Evolutionary conservation across 2,329 filamentous ascomycete species (phyloP), one percentile per base, ranked within the genome.

Genomic region (Rugonectria rugulosa): DNA sequence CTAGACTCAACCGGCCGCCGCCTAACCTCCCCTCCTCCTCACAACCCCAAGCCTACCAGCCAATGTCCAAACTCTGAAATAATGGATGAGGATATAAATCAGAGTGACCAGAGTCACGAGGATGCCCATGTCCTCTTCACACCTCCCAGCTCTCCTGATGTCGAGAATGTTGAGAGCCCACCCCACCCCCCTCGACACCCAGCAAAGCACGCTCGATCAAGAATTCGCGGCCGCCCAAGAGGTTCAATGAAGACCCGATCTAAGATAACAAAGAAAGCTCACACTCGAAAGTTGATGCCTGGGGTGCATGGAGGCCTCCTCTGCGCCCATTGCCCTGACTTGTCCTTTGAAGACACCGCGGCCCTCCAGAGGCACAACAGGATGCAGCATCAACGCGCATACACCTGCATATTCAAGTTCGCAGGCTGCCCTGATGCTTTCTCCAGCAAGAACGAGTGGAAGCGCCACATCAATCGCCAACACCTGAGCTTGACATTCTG

Each of bases 371-470:
- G 73, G 44, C 82, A 86, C 66, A 72, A 78, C 63, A 80, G 80
- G 56, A 77, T 77, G 51, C 72, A 79, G 21, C 85, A 88, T 65
- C 81, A 78, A 2, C 81, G 84, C 1, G 81, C 85, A 0, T 95
- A 94, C 68, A 79, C 81, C 20, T 98, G 94, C 72, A 86, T 91
- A 53, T 92, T 97, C 71, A 78, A 84, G 24, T 87, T 85, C 51
- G 95, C 92, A 53, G 90, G 89, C 27, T 98, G 94, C 75, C 62
- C 59, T 1, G 84, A 86, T 3, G 86, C 81, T 1, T 97, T 97
- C 68, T 81, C 83, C 3, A 88, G 83, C 63, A 97, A 96, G 76
- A 97, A 97, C 70, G 93, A 97, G 72, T 97, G 94, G 94, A 97
- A 97, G 73, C 86, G 94, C 0, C 94, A 98, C 70, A 86, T 94